Conservation (phyloP, 2,329 filamentous ascomycete genomes). For the Claviceps humidiphila region DNA sequence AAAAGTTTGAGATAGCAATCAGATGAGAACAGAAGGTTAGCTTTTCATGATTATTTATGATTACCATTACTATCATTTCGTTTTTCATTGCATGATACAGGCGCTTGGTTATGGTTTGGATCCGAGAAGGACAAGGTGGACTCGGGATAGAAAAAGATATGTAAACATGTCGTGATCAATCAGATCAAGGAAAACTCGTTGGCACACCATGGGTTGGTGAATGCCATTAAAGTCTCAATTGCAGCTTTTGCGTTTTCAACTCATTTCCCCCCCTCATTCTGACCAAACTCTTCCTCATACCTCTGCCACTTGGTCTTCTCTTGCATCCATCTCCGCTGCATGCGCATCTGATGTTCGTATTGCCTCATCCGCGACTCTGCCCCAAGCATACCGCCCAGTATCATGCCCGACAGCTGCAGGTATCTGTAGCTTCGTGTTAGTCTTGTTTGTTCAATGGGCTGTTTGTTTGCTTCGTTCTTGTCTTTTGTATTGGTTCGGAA, state of each 20-base stretch:
- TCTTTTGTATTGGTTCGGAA: not conserved
- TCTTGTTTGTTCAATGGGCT: not conserved
- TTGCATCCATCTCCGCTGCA: conserved; percentile 47
- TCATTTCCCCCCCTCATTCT: conserved; percentile 25
- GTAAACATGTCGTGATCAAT: no score
- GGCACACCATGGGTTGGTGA: not conserved
- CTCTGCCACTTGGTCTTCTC: conserved; percentile 57
- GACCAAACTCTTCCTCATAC: conserved; percentile 48
- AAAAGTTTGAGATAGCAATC: conserved; percentile 47
- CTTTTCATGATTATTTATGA: not conserved
- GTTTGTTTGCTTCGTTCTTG: not conserved
- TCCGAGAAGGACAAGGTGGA: not conserved
- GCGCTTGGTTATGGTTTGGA: conserved; percentile 9
- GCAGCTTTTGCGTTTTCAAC: not conserved
- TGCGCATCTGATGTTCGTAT: conserved; percentile 53
- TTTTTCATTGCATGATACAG: conserved; percentile 7
- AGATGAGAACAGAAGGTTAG: conserved; percentile 15
- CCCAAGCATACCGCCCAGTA: conserved; percentile 64
- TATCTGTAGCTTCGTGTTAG: conserved; percentile 37
- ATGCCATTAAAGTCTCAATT: not conserved
- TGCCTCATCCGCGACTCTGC: conserved; percentile 54
- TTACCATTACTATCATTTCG: not conserved
- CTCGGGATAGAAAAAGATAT: not conserved
- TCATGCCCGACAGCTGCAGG: conserved; percentile 75
- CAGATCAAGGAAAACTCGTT: no score